Conservation (phyloP, 345 rosid genomes). For the Salix dunnii region DNA sequence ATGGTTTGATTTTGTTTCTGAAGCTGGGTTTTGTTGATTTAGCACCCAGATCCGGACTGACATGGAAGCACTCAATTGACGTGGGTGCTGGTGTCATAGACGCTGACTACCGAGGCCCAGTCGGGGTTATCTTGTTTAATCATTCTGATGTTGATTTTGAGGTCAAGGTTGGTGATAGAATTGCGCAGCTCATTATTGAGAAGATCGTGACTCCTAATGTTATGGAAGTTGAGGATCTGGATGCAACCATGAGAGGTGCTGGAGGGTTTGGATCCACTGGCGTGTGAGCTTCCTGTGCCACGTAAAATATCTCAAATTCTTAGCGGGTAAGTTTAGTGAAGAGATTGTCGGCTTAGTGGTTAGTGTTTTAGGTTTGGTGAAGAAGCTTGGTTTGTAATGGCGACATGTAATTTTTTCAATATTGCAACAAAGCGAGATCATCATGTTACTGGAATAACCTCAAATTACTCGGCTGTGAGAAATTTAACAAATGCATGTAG, state of each 20-base stretch:
- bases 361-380: not conserved
- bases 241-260: constrained; percentile 59
- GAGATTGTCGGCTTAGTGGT: not conserved
- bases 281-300: constrained; percentile 17
- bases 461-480: too few relatives aligned
- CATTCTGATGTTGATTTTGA: constrained; percentile 63
- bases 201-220: constrained; percentile 65
- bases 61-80: constrained; percentile 76
- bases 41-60: constrained; percentile 74
- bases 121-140: constrained; percentile 69
- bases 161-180: constrained; percentile 60
- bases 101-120: constrained; percentile 77
- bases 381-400: not conserved
- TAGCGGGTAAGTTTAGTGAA: not conserved
- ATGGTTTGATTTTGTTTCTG: not conserved
- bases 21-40: not conserved
- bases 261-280: constrained; percentile 93
- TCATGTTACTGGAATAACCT: too few relatives aligned
- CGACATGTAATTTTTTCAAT: too few relatives aligned
- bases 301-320: not conserved
- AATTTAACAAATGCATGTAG: too few relatives aligned
- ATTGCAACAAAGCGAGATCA: too few relatives aligned
- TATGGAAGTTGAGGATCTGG: constrained; percentile 65
- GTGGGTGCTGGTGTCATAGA: constrained; percentile 83
- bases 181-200: constrained; percentile 73